A percentile compares a stretch with the other conserved stretches of the same genome.
These are phyloP conservation scores for Penicillium coprophilum DNA, from an alignment of 495 filamentous ascomycete species.

Conservation along the genomic window DNA sequence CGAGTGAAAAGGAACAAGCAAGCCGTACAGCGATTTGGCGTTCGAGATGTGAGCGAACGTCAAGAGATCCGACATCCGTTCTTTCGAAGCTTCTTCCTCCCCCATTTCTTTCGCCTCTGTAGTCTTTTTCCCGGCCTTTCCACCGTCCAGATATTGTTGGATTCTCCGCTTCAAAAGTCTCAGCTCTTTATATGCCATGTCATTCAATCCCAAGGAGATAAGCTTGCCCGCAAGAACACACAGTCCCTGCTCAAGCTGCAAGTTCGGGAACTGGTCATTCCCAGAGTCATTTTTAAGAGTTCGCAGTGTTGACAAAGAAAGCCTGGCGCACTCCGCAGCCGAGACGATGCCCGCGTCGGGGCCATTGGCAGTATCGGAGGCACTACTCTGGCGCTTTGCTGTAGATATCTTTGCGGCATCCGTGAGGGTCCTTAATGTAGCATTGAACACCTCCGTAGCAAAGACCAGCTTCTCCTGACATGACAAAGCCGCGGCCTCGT, in stretches of 20 bases:
- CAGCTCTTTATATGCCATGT: constrained; percentile 76
- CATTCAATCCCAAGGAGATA: constrained; percentile 68
- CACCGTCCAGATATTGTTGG: constrained; percentile 45
- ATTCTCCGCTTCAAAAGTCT: constrained; percentile 61
- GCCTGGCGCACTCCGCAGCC: constrained; percentile 71
- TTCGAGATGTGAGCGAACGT: constrained; percentile 51
- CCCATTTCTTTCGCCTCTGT: constrained; percentile 19
- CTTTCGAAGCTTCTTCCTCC: constrained; percentile 37
- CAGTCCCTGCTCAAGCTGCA: constrained; percentile 84
- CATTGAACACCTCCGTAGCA: constrained; percentile 81
- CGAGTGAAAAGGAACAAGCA: constrained; percentile 44
- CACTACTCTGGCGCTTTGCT: constrained; percentile 26
- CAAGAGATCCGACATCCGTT: constrained; percentile 61
- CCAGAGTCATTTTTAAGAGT: constrained; percentile 54
- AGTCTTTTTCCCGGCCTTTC: constrained; percentile 24
- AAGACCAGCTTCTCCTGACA: constrained; percentile 65
- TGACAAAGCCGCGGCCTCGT: constrained; percentile 45
- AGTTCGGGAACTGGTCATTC: constrained; percentile 52
- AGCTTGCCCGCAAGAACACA: constrained; percentile 72
- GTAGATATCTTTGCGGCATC: constrained; percentile 61
- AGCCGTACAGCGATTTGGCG: constrained; percentile 34
- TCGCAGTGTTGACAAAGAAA: constrained; percentile 70
- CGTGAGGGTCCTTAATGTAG: constrained; percentile 67
- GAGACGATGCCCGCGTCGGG: constrained; percentile 36
- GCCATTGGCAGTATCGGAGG: constrained; percentile 36